Evolutionary conservation across 1,284 basidiomycete genomes (phyloP).

Genomic region (Anthracocystis panici-leucophaei): DNA sequence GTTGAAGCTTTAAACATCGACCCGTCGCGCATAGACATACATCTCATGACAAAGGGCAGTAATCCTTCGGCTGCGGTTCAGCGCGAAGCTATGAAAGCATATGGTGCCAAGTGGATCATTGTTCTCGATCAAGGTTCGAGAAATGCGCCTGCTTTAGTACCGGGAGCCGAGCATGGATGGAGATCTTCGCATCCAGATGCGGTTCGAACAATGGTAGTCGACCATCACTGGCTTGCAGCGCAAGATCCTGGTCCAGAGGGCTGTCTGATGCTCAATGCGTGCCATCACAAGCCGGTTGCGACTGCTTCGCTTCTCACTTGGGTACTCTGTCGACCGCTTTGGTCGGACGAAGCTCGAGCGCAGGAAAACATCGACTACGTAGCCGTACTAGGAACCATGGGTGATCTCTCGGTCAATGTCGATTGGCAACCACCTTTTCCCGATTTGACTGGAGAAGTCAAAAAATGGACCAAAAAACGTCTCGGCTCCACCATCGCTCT

Average conservation of each 20-base stretch:
- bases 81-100: slow-evolving; percentile 33
- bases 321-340: slow-evolving; percentile 52
- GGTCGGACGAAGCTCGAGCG: slow-evolving; percentile 18
- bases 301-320: slow-evolving; percentile 53
- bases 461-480: slow-evolving; percentile 55
- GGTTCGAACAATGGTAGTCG: slow-evolving; percentile 48
- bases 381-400: slow-evolving; percentile 57
- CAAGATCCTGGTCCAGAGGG: slow-evolving; percentile 43
- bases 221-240: slow-evolving; percentile 51
- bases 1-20: slow-evolving; percentile 30
- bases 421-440: slow-evolving; percentile 58
- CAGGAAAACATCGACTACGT: slow-evolving; percentile 50
- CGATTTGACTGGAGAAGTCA: slow-evolving; percentile 46
- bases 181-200: slow-evolving; percentile 16
- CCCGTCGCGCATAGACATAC: slow-evolving; percentile 35
- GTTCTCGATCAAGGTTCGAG: slow-evolving; percentile 61
- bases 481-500: slow-evolving; percentile 51
- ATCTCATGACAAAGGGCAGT: slow-evolving; percentile 55
- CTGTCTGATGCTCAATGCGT: slow-evolving; percentile 55
- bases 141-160: slow-evolving; percentile 43
- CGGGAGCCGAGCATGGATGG: slow-evolving; percentile 54
- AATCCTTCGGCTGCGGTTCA: slow-evolving; percentile 34
- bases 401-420: slow-evolving; percentile 54
- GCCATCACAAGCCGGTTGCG: slow-evolving; percentile 48
- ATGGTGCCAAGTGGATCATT: slow-evolving; percentile 48